Evolutionary conservation across 495 filamentous ascomycete genomes (phyloP).

Genomic region (Trichoderma asperelloides): DNA sequence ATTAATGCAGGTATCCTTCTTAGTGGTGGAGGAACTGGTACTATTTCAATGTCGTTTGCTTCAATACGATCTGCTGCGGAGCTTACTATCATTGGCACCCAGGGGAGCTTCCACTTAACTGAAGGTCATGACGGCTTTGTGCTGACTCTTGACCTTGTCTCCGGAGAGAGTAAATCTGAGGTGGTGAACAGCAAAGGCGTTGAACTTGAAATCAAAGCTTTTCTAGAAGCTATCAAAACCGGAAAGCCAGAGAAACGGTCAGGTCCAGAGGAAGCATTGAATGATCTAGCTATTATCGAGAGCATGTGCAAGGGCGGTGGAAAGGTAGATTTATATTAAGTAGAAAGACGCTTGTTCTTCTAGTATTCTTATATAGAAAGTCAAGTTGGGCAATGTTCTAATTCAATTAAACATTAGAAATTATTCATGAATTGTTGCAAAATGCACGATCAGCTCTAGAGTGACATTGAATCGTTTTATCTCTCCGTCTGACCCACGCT

Average conservation of each 20-base stretch:
- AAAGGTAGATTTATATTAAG: not conserved
- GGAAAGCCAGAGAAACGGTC: not conserved
- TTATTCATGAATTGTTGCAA: too few species aligned
- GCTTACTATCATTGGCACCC: not conserved
- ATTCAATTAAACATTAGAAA: too few species aligned
- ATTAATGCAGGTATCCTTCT: constrained; percentile 57
- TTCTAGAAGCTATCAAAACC: not conserved
- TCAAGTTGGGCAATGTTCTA: too few species aligned
- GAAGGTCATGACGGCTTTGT: not conserved
- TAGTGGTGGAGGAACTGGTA: constrained; percentile 49
- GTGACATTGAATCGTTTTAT: too few species aligned
- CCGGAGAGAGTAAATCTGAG: not conserved
- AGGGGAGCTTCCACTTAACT: not conserved
- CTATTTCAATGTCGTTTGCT: not conserved
- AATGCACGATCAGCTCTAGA: too few species aligned
- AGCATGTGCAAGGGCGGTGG: not conserved
- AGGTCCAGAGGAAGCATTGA: not conserved
- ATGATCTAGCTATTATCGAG: not conserved
- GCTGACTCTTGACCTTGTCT: not conserved
- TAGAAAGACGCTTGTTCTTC: not conserved
- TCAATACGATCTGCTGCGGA: not conserved
- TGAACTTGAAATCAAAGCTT: not conserved
- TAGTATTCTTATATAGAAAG: too few species aligned
- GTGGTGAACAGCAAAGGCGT: not conserved
- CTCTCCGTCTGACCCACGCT: too few species aligned